Evolutionary conservation across 768 basidiomycete genomes (phyloP).

Genomic region (Mycena epipterygia): DNA sequence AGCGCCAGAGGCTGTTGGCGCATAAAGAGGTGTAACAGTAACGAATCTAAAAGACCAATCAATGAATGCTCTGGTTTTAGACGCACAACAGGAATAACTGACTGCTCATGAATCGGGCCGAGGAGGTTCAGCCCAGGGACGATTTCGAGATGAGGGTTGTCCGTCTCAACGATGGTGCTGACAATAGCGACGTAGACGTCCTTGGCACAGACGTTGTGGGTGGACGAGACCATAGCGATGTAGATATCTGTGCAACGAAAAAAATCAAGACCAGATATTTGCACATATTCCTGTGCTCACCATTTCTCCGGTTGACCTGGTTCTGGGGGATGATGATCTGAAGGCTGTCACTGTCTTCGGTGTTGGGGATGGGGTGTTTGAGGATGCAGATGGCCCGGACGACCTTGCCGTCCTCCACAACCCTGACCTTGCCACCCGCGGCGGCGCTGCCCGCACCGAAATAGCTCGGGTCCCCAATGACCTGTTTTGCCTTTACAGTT

Average conservation of each 20-base stretch:
- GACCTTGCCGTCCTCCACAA: conserved; percentile 94
- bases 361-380: conserved; percentile 98
- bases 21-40: conserved; percentile 88
- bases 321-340: conserved; percentile 99
- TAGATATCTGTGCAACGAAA: conserved; percentile 94
- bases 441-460: conserved; percentile 81
- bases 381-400: conserved; percentile 97
- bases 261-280: conserved; percentile 21
- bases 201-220: conserved; percentile 97
- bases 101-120: conserved; percentile 96
- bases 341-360: conserved; percentile 93
- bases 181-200: conserved; percentile 97
- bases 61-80: conserved; percentile 9
- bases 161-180: conserved; percentile 97
- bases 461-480: conserved; percentile 98
- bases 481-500: conserved; percentile 96
- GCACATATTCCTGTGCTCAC: conserved; percentile 57
- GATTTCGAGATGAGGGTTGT: conserved; percentile 92
- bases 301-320: conserved; percentile 93
- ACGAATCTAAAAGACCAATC: conserved; percentile 76
- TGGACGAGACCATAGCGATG: conserved; percentile 96
- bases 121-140: conserved; percentile 92
- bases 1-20: conserved; percentile 85
- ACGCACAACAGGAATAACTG: conserved; percentile 43
- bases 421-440: conserved; percentile 85